Evolutionary conservation across 2,329 filamentous ascomycete species (phyloP), one percentile per base, ranked within the genome.

Genomic region (Stagonosporopsis tanaceti): DNA sequence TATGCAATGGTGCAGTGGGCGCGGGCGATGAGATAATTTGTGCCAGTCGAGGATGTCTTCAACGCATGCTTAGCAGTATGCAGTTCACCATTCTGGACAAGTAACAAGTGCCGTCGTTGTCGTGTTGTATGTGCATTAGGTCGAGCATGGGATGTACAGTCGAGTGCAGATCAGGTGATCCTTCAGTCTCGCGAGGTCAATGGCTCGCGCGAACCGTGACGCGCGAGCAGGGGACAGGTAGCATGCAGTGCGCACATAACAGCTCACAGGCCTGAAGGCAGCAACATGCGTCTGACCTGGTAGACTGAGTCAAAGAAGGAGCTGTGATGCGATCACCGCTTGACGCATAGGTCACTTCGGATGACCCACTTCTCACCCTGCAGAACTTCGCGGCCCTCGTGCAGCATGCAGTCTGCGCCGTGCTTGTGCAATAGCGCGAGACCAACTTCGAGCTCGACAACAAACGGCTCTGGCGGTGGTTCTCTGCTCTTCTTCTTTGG

Each of bases 331-430:
- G 4, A n/a, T 68, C 66, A 87, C 60, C 83, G 79, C 62, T 76
- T 82, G 14, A 93, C 83, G 69, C 89, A 92, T 39, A 97, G 77
- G 80, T 97, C 93, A 61, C 90, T 96, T 63, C 93, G 82, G 58
- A 97, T 84, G 58, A 97, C 88, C 93, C 93, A 97, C 77, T 97
- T 97, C 79, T 96, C 92, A 9, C 93, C 93, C 39, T 84, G 82
- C 1, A 79, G 84, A 0, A 97, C 93, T 72, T 96, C 88, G 55
- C 86, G 84, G 0, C 93, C 93, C 76, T 97, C 93, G 76, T 97
- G 93, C 70, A 97, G 78, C 80, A 97, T 85, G 77, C 94, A 97
- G 61, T 94, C 90, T 63, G 92, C 86, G 0, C 94, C 93, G 77
- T 97, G 94, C 62, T 91, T 91, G 77, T 97, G 94, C 59, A 97